Evolutionary conservation across 1,284 basidiomycete genomes (phyloP), one percentile per base, ranked within the genome.

Genomic region (Pholiota adiposa): DNA sequence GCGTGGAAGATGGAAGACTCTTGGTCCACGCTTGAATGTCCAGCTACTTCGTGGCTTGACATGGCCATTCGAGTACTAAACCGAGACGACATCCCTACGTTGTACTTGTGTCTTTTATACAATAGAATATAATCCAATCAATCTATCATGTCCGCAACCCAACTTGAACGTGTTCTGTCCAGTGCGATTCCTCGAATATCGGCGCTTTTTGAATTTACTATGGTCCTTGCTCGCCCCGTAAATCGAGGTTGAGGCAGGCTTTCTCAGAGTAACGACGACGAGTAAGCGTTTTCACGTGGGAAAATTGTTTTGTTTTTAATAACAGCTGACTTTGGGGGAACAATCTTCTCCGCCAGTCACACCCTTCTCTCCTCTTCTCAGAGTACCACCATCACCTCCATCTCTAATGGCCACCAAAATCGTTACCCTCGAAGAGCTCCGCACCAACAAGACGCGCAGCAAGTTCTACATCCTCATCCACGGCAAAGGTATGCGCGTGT

Each of bases 381-480:
- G 52, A 49, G 59, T 49, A 44, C 61, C 63, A 54, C 54, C 66
- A 62, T 48, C 66, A 56, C 51, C 54, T 50, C 51, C 58, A 56
- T 62, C 62, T 56, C 66, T 67, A 62, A 64, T 69, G 61, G 38
- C 62, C 77, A 59, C 71, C 64, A 90, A 86, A 74, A 77, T 83
- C 62, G 76, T 93, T 75, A 89, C 88, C 63, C 78, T 84, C 74
- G 87, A 88, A 44, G 85, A 93, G 73, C 87, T 96, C 73, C 85
- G 92, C 70, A 79, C 83, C 60, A 85, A 96, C 83, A 85, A 77
- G 67, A 80, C 81, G 57, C 90, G 90, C 76, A 86, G 93, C 62
- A 86, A 79, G 69, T 78, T 95, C 65, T 96, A 88, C 77, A 73
- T 96, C 71, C 85, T 96, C 68, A 78, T 97, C 68, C 86, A 90